Percentiles rank a stretch among this genome's conserved stretches.
phyloP scores from a whole-genome alignment of 305 asterid genomes.

The Petunia hybrid region DNA sequence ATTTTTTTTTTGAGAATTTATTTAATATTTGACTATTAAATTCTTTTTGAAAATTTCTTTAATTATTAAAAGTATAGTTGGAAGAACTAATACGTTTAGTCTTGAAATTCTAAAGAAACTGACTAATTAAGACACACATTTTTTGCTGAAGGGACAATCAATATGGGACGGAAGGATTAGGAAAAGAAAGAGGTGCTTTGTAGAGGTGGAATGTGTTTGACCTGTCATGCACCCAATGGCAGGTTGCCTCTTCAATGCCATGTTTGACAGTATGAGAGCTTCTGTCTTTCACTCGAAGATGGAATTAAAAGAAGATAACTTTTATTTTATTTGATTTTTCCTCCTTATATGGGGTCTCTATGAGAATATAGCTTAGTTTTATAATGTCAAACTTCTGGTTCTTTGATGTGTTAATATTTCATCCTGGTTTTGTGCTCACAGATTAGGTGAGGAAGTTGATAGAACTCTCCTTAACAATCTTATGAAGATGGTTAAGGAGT shows the following conservation, averaged over 20 bases:
- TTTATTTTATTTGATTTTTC: not conserved
- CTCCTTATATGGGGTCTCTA: not conserved
- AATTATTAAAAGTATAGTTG: no score
- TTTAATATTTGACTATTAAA: no score
- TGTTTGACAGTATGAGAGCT: not conserved
- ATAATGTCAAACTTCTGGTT: conserved; percentile 4
- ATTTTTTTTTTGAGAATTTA: no score
- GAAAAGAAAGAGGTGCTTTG: conserved; percentile 10
- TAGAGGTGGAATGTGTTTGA: conserved; percentile 12
- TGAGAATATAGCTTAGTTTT: not conserved
- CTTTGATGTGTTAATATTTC: not conserved
- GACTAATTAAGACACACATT: no score
- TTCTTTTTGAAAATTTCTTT: no score
- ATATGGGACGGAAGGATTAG: no score
- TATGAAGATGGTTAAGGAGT: conserved; percentile 95
- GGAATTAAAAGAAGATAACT: not conserved
- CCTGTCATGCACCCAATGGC: not conserved
- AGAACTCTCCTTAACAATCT: conserved; percentile 97
- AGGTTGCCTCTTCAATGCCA: conserved; percentile 15
- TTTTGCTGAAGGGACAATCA: no score
- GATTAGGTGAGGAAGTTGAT: conserved; percentile 89
- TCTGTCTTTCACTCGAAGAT: not conserved
- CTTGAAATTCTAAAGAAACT: no score
- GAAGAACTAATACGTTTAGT: no score
- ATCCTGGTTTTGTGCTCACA: conserved; percentile 31